Base-by-base conservation (phyloP, 441 rosid genomes). In the Raphanus hybrid region DNA sequence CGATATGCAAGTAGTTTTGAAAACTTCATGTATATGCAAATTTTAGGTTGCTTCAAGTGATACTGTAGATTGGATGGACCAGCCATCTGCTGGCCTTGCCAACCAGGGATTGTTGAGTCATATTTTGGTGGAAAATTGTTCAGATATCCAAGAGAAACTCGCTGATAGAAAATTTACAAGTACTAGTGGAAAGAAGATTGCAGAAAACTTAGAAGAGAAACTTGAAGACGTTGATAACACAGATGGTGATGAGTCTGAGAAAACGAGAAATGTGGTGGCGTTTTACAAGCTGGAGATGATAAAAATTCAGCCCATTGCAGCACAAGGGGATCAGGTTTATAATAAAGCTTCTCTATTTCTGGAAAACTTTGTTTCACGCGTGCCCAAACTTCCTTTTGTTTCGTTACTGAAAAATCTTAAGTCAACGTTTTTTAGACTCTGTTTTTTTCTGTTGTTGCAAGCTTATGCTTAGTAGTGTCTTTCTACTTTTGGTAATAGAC, bases 221-320 rank as follows among this genome's bases (percentile, higher is more conserved):
- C 29, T 64, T 64, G 85, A 84, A 78, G 86, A 88, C 80, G 39
- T 60, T 74, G 71, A 69, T 63, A 72, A 65, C 67, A 84, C 83
- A 71, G 82, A 78, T 84, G 92, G 84, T 70, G 84, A 82, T 9
- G 71, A 76, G 75, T 73, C 73, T 62, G 89, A 87, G 67, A 81
- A 68, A 64, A 78, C 76, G 18, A 80, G 50, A 69, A 86, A 69
- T 64, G 87, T 82, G 54, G 73, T 71, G n/a, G 76, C 91, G 4
- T 91, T 85, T 86, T 93, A 92, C 93, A 93, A 89, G 86, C 84
- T 93, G 75, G 98, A 93, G 86, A 87, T 91, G 82, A 83, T 85
- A 58, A 87, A 88, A 80, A 87, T 96, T 82, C 92, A 87, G 80
- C 86, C 92, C 61, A 87, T 92, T 82, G 85, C 96, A 62, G 91